phyloP scores from a whole-genome alignment of 202 grass and related monocot species.

The Bolboschoenoplectus hybrid region DNA sequence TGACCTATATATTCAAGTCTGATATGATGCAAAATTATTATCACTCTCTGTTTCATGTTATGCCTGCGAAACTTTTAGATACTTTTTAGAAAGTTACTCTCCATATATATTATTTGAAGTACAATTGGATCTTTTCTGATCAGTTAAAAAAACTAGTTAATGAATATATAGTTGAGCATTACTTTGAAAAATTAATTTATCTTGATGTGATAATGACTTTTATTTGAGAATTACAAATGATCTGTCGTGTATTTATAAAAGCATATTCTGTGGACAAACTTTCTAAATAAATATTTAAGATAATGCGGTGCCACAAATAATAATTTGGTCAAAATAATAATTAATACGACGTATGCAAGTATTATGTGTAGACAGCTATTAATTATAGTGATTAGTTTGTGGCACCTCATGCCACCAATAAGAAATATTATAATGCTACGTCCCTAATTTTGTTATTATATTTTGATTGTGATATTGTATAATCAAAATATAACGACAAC shows the following conservation, averaged over 20 bases:
- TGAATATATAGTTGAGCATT: not conserved
- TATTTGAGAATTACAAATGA: not conserved
- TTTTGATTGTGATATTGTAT: not conserved
- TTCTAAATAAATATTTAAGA: not conserved
- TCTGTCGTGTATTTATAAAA: not conserved
- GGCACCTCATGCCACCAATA: not conserved
- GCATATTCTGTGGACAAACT: conserved; percentile 19
- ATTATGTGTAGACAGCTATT: not conserved
- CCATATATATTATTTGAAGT: too few relatives aligned
- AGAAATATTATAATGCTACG: not conserved
- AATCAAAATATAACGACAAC: not conserved
- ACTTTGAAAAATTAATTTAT: not conserved
- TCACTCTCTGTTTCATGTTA: too few relatives aligned
- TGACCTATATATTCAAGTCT: too few relatives aligned
- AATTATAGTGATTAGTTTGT: not conserved
- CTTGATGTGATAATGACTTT: not conserved
- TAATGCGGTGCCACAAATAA: not conserved
- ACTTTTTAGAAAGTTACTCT: too few relatives aligned
- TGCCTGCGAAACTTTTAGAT: too few relatives aligned
- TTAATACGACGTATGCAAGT: not conserved
- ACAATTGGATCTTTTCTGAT: too few relatives aligned
- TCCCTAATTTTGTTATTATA: not conserved
- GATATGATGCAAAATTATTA: too few relatives aligned
- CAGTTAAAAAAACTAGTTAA: not conserved
- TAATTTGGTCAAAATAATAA: not conserved